Percentiles rank a stretch among this genome's conserved stretches.
These are phyloP conservation scores for Botrytis deweyae DNA, from an alignment of 2,329 filamentous ascomycete genomes.

Conservation along the genomic window DNA sequence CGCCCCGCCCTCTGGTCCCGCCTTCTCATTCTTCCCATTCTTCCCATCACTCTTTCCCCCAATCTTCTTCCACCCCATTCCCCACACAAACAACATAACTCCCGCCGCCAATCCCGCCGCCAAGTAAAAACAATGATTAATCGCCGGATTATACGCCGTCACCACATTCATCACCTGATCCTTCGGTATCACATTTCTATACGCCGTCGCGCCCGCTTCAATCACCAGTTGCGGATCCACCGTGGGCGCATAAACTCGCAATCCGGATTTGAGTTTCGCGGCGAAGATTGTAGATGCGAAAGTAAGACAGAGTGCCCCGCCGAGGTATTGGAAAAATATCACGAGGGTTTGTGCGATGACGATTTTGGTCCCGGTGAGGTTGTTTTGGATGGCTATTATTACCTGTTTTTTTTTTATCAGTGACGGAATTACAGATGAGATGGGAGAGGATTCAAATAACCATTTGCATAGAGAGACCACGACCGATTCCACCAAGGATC, in stretches of 20 bases:
- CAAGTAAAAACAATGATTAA: not conserved
- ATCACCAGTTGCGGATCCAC: slow-evolving; percentile 41
- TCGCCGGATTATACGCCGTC: slow-evolving; percentile 43
- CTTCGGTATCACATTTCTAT: slow-evolving; percentile 40
- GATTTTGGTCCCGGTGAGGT: not conserved
- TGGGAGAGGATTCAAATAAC: slow-evolving; percentile 15
- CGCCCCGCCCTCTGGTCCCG: too few species aligned
- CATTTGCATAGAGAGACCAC: slow-evolving; percentile 30
- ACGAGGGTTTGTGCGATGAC: not conserved
- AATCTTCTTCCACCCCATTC: not conserved
- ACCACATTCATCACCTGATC: slow-evolving; percentile 42
- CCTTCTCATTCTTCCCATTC: not conserved
- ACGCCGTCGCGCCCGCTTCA: slow-evolving; percentile 43
- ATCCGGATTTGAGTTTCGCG: slow-evolving; percentile 31
- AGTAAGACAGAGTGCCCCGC: slow-evolving; percentile 33
- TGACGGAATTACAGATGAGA: too few species aligned
- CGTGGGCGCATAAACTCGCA: slow-evolving; percentile 39
- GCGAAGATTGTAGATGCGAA: slow-evolving; percentile 39
- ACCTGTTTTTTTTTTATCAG: not conserved
- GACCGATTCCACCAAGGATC: slow-evolving; percentile 30
- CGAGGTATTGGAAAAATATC: slow-evolving; percentile 4
- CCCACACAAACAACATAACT: not conserved
- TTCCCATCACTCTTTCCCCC: not conserved
- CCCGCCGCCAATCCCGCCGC: not conserved
- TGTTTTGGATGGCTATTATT: not conserved